Conservation (phyloP, 1,284 basidiomycete genomes). For the Trichosporon asahii region DNA sequence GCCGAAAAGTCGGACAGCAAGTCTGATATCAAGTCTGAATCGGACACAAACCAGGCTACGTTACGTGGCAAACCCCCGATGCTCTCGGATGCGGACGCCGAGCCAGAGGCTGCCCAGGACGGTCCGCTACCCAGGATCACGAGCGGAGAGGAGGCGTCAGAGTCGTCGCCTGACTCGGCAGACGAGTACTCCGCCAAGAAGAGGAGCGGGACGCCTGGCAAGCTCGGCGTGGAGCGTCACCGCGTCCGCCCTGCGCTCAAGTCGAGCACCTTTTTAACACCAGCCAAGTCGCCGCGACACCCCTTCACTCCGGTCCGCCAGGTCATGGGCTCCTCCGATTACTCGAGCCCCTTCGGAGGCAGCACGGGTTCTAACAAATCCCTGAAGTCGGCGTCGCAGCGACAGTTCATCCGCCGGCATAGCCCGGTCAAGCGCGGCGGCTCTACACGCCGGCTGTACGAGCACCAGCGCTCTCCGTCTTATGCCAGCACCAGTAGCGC, state of each 20-base stretch:
- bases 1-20: not conserved
- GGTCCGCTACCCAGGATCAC: not conserved
- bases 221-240: not conserved
- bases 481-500: constrained; percentile 2
- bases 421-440: not conserved
- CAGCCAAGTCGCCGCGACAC: not conserved
- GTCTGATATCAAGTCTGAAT: not conserved
- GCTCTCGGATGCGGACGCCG: not conserved
- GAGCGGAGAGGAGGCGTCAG: not conserved
- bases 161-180: not conserved
- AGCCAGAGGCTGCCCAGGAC: not conserved
- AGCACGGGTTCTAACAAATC: not conserved
- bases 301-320: not conserved
- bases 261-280: not conserved
- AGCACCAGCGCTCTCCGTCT: not conserved
- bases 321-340: not conserved
- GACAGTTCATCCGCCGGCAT: not conserved
- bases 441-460: not conserved
- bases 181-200: not conserved
- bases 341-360: not conserved
- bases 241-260: not conserved
- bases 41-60: not conserved
- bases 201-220: not conserved
- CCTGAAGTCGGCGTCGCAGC: not conserved
- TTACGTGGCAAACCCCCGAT: not conserved